Evolutionary conservation across 2,329 filamentous ascomycete genomes (phyloP), one percentile per base, ranked within the genome.

Genomic region (Penicillium expansum): DNA sequence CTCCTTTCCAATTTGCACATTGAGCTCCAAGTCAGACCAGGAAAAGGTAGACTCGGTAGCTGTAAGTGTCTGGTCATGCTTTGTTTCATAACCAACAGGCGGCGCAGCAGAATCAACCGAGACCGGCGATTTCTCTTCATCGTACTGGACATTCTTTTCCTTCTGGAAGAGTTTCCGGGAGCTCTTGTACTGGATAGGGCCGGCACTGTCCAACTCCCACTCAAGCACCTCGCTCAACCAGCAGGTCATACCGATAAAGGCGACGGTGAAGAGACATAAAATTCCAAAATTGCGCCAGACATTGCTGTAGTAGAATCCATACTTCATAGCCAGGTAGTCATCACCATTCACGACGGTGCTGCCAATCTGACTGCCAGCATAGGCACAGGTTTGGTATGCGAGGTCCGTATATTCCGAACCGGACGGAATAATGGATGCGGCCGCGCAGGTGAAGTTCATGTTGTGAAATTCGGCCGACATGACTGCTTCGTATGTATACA

Each of bases 251-350:
- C 83, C 64, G 14, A 93, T 82, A 66, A 91, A 93, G 4, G 87
- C 80, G 1, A 89, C 76, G 0, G 84, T 82, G 62, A 90, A 92
- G 0, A 86, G 88, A 61, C 91, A 85, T 0, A 92, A 74, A 3
- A 91, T 86, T 14, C 87, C 89, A 65, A 89, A 90, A 68, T 92
- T 90, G 3, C 89, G 83, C 78, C 85, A 87, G 0, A 87, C 72
- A 63, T 87, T 76, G n/a, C 72, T 75, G 29, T 82, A 76, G 5
- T 78, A 77, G 61, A 71, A 73, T 14, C 79, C 77, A 68, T 80
- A 87, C 7, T 78, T 76, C 1, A 75, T 76, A 2, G 74, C 67
- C 1, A 87, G 66, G 59, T 86, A 87, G 16, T 73, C 72, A 5
- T 80, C 73, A 20, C 85, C 85, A 39, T 76, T 70, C 4, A 87